A percentile compares a stretch with the other conserved stretches of the same genome.
phyloP scores from a whole-genome alignment of 2,329 filamentous ascomycete genomes.

The Colletotrichum sp. region DNA sequence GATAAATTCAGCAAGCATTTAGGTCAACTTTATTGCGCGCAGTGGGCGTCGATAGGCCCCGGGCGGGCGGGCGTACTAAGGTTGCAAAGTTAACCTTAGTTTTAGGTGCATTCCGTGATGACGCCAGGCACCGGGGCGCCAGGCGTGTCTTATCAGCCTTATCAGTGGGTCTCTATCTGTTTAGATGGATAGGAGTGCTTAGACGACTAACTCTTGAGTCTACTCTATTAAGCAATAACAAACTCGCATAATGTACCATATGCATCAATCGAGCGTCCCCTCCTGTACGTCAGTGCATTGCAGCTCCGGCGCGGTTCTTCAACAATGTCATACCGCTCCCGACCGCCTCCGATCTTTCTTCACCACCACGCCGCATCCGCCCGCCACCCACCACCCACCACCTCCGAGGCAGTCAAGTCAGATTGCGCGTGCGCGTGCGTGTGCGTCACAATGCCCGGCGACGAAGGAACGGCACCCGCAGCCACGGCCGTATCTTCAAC shows the following conservation, averaged over 20 bases:
- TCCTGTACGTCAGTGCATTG: background rate
- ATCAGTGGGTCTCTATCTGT: background rate
- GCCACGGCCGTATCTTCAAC: background rate
- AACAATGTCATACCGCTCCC: slow-evolving; percentile 13
- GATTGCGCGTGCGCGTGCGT: background rate
- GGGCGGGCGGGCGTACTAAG: background rate
- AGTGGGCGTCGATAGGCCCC: background rate
- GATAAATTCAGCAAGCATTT: background rate
- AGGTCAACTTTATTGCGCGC: background rate
- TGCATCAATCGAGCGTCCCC: background rate
- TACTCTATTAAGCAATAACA: background rate
- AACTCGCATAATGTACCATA: background rate
- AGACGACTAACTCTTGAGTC: accelerated
- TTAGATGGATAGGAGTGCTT: background rate
- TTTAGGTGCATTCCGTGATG: background rate
- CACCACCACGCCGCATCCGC: slow-evolving; percentile 2
- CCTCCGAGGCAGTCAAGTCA: background rate
- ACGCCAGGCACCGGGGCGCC: background rate
- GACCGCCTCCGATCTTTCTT: slow-evolving; percentile 4
- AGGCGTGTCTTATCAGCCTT: background rate
- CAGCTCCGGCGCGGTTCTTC: slow-evolving; percentile 8
- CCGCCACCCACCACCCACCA: background rate
- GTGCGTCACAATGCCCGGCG: slow-evolving; percentile 1
- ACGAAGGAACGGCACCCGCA: background rate
- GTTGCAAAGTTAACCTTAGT: slow-evolving; percentile 5